Conservation (phyloP, 1,284 basidiomycete species). For the Rhodotorula sp. region DNA sequence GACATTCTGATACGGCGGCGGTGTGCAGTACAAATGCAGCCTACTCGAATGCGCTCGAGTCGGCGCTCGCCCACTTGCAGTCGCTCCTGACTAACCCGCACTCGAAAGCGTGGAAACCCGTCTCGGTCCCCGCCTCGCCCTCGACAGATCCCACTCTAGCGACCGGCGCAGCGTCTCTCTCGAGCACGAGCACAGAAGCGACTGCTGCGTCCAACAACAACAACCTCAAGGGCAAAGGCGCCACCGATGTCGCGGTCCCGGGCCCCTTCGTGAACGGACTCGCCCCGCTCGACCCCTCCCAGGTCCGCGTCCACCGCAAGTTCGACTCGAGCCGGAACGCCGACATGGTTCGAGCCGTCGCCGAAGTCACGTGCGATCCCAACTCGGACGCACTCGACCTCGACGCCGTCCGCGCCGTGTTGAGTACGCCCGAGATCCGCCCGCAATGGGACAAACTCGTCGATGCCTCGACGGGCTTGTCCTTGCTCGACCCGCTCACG, state of each 20-base stretch:
- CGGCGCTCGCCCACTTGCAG: constrained; percentile 31
- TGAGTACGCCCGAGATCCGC: constrained; percentile 57
- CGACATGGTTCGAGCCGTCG: constrained; percentile 77
- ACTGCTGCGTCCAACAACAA: not conserved
- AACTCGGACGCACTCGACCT: constrained; percentile 48
- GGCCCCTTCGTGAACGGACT: constrained; percentile 36
- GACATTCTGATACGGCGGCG: no score
- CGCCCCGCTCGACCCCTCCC: constrained; percentile 46
- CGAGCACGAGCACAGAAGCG: no score
- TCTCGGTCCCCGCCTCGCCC: constrained; percentile 46
- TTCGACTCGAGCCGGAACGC: constrained; percentile 50
- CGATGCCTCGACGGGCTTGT: constrained; percentile 75
- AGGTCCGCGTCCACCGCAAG: constrained; percentile 53
- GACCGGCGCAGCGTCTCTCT: not conserved
- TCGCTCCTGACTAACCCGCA: constrained; percentile 48
- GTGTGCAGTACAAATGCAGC: constrained; percentile 29
- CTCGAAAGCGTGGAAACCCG: constrained; percentile 51
- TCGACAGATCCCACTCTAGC: constrained; percentile 25
- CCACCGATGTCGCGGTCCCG: not conserved
- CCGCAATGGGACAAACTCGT: constrained; percentile 73
- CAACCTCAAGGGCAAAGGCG: not conserved
- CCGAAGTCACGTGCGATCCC: constrained; percentile 69
- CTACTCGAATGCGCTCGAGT: constrained; percentile 29
- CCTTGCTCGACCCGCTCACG: constrained; percentile 81
- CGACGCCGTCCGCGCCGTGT: constrained; percentile 76